These are phyloP conservation scores for Daldinia sp. DNA, from an alignment of 2,329 filamentous ascomycete species.

Conservation along the genomic window DNA sequence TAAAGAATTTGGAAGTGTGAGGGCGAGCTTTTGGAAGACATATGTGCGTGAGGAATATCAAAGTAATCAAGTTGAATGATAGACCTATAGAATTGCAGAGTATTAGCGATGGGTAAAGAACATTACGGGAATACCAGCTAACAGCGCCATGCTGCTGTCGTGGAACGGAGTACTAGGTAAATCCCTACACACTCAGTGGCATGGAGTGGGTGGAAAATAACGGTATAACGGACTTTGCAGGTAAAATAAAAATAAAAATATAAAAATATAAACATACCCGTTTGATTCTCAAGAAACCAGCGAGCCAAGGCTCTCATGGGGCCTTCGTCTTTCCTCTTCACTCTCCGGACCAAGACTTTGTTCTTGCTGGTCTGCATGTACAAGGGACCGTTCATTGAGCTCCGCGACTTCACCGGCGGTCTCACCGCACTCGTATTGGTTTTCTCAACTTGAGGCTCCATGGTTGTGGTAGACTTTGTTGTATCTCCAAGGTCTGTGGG, in stretches of 20 bases:
- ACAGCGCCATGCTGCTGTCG: conserved; percentile 22
- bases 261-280: conserved; percentile 67
- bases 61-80: conserved; percentile 84
- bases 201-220: background rate
- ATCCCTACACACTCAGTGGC: conserved; percentile 12
- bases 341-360: conserved; percentile 66
- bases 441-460: conserved; percentile 33
- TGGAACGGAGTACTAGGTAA: conserved; percentile 32
- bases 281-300: conserved; percentile 83
- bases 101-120: conserved; percentile 35
- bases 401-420: conserved; percentile 47
- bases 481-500: conserved; percentile 35
- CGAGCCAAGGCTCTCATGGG: conserved; percentile 70
- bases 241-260: too few species aligned
- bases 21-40: conserved; percentile 83
- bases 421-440: conserved; percentile 47
- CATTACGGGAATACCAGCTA: conserved; percentile 9
- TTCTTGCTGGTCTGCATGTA: conserved; percentile 69
- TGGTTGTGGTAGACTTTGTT: conserved; percentile 34
- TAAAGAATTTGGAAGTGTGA: conserved; percentile 89
- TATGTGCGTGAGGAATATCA: conserved; percentile 84
- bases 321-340: conserved; percentile 72
- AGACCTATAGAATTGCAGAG: conserved; percentile 67
- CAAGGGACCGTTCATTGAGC: conserved; percentile 67
- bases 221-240: background rate